Evolutionary conservation across 331 rosid genomes (phyloP).

Genomic region (Prunus yedoensis): DNA sequence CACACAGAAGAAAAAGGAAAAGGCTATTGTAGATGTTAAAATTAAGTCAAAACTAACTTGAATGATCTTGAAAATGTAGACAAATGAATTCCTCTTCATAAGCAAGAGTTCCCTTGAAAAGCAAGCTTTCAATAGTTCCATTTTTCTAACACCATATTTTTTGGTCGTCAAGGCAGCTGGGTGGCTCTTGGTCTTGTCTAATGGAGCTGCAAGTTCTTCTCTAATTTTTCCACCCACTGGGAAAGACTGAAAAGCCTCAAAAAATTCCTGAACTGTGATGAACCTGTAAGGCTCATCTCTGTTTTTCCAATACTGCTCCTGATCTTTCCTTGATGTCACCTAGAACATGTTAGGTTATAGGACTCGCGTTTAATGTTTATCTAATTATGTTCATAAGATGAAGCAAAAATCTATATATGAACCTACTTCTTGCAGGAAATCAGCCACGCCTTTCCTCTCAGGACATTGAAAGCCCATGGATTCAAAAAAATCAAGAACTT

Average conservation of each 20-base stretch:
- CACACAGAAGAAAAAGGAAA: neutral
- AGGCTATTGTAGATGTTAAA: neutral
- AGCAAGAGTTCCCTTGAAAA: constrained; percentile 60
- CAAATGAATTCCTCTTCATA: constrained; percentile 69
- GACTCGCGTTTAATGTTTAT: neutral
- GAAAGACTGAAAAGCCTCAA: constrained; percentile 45
- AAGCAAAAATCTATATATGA: neutral
- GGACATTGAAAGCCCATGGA: constrained; percentile 63
- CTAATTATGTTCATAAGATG: neutral
- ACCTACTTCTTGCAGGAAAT: constrained; percentile 71
- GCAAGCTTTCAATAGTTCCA: constrained; percentile 57
- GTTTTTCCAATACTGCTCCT: constrained; percentile 61
- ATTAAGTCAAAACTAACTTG: constrained; percentile 42
- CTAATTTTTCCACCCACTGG: constrained; percentile 41
- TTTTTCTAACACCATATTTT: constrained; percentile 48
- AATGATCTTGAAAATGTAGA: constrained; percentile 49
- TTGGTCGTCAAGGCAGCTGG: constrained; percentile 57
- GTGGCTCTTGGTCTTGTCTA: constrained; percentile 60
- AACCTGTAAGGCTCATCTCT: constrained; percentile 52
- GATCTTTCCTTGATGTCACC: constrained; percentile 77
- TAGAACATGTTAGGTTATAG: constrained; percentile 9
- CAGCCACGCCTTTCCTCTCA: constrained; percentile 64
- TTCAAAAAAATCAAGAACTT: constrained; percentile 53
- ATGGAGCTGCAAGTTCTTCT: constrained; percentile 47
- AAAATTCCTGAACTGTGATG: constrained; percentile 48